These are phyloP conservation scores for Lachnellula arida DNA, from an alignment of 2,329 filamentous ascomycete genomes.

Conservation along the genomic window DNA sequence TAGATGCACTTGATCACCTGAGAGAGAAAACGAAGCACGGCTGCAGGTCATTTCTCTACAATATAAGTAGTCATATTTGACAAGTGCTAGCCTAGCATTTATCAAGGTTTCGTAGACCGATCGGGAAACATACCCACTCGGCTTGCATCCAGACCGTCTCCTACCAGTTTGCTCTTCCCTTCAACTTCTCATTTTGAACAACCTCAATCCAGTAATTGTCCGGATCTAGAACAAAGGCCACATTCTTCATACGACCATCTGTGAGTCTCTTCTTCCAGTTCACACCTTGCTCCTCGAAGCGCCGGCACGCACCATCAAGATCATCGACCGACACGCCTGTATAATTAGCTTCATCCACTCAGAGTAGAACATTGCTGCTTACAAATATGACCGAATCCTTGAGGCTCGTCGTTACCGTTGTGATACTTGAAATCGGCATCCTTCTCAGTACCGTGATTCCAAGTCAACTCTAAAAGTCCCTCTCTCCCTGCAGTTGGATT, in stretches of 20 bases:
- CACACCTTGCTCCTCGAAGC: conserved; percentile 77
- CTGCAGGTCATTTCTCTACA: not conserved
- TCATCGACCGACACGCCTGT: conserved; percentile 77
- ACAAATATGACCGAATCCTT: conserved; percentile 95
- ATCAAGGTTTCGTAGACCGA: not conserved
- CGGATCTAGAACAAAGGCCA: conserved; percentile 86
- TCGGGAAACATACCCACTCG: not conserved
- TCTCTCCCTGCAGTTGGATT: conserved; percentile 65
- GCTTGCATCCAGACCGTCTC: not conserved
- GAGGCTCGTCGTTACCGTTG: conserved; percentile 84
- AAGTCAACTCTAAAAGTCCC: conserved; percentile 85
- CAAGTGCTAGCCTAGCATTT: not conserved
- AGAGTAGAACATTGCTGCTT: conserved; percentile 33
- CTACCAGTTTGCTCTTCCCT: conserved; percentile 31
- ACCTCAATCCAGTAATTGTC: conserved; percentile 73
- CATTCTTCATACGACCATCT: conserved; percentile 87
- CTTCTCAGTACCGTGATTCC: conserved; percentile 80
- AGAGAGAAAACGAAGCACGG: not conserved
- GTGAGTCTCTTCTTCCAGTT: conserved; percentile 95
- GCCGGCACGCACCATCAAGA: conserved; percentile 77
- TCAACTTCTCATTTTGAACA: conserved; percentile 72
- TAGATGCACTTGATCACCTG: not conserved
- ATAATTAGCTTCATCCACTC: conserved; percentile 4
- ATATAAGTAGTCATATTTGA: not conserved
- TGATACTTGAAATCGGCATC: conserved; percentile 82